phyloP scores from a whole-genome alignment of 2,329 filamentous ascomycete genomes.

The Trichoderma sp. region DNA sequence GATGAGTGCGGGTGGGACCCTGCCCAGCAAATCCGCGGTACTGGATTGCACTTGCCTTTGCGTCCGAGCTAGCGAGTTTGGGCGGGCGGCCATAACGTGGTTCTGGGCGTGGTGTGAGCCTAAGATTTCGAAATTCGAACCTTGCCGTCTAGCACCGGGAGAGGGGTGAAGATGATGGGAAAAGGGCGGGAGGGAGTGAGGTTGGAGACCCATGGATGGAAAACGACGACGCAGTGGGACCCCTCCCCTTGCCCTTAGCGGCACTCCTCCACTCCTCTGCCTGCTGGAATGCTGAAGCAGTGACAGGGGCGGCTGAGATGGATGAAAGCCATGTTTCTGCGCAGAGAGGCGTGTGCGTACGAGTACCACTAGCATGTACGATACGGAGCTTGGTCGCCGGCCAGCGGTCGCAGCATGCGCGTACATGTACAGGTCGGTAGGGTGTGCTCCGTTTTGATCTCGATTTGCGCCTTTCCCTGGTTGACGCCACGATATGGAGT shows the following conservation, averaged over 20 bases:
- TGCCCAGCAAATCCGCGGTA: slow-evolving; percentile 33
- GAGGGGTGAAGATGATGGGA: slow-evolving; percentile 6
- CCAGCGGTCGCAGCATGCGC: background rate
- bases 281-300: slow-evolving; percentile 8
- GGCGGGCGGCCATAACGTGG: slow-evolving; percentile 26
- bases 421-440: background rate
- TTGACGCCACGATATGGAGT: slow-evolving; percentile 18
- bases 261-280: background rate
- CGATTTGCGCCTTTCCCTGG: slow-evolving; percentile 16
- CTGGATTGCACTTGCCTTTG: slow-evolving; percentile 36
- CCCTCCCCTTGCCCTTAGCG: background rate
- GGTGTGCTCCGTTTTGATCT: slow-evolving; percentile 14
- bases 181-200: background rate
- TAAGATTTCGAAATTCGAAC: background rate
- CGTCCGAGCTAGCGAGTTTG: slow-evolving; percentile 30
- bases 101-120: slow-evolving; percentile 12
- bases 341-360: slow-evolving; percentile 4
- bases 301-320: slow-evolving; percentile 16
- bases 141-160: slow-evolving; percentile 3
- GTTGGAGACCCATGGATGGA: background rate
- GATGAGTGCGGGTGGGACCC: slow-evolving; percentile 26
- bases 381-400: slow-evolving; percentile 2
- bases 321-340: background rate
- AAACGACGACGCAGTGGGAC: background rate
- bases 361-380: background rate